Conservation (phyloP, 805 yeast genomes). For the Saccharomycopsis sp. region DNA sequence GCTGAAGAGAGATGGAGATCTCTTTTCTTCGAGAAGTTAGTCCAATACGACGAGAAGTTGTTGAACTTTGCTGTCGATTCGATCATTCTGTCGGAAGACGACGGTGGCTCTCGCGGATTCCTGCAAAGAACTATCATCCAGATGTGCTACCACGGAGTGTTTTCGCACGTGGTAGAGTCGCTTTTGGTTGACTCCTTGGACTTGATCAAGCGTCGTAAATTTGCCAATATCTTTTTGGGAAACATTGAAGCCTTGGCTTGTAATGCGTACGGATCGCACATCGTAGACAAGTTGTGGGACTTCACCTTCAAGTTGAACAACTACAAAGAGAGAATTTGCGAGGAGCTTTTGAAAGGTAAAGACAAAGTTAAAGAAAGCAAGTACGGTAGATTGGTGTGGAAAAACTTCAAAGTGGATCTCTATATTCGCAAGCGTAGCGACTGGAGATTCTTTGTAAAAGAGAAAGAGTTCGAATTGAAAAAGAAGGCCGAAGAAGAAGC, state of each 20-base stretch:
- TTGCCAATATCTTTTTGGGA: slow-evolving; percentile 59
- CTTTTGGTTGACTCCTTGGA: slow-evolving; percentile 47
- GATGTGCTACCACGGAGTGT: slow-evolving; percentile 85
- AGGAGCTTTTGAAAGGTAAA: slow-evolving; percentile 49
- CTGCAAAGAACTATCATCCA: slow-evolving; percentile 52
- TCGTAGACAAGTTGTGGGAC: slow-evolving; percentile 77
- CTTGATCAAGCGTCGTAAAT: slow-evolving; percentile 52
- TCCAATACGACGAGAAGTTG: slow-evolving; percentile 59
- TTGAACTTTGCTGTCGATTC: slow-evolving; percentile 53
- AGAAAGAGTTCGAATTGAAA: slow-evolving; percentile 39
- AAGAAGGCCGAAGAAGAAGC: slow-evolving; percentile 26
- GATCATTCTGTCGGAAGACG: slow-evolving; percentile 34
- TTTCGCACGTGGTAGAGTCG: slow-evolving; percentile 80
- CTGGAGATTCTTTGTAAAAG: slow-evolving; percentile 66
- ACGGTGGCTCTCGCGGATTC: slow-evolving; percentile 24
- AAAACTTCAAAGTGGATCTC: slow-evolving; percentile 86
- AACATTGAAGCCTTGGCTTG: slow-evolving; percentile 58
- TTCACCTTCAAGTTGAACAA: slow-evolving; percentile 72
- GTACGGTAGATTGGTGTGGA: slow-evolving; percentile 92
- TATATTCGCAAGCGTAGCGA: slow-evolving; percentile 67
- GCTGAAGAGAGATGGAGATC: slow-evolving; percentile 82
- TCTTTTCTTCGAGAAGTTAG: slow-evolving; percentile 62
- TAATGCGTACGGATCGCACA: slow-evolving; percentile 86
- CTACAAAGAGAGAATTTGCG: slow-evolving; percentile 82
- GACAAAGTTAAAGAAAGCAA: slow-evolving; percentile 73